Evolutionary conservation across 108 stramenopile genomes (phyloP).

Genomic region (Mediolabrus comicus): DNA sequence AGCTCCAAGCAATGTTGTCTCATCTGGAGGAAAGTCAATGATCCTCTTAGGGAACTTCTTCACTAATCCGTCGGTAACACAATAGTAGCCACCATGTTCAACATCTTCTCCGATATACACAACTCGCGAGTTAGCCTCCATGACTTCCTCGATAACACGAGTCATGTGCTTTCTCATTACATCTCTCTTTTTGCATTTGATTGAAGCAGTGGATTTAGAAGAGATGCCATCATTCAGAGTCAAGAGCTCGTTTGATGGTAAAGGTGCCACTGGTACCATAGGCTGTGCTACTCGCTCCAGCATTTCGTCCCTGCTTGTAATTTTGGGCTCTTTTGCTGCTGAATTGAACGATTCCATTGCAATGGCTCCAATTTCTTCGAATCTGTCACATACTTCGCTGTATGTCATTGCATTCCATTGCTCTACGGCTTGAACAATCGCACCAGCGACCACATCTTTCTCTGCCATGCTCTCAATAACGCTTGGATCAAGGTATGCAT

Average conservation of each 20-base stretch:
- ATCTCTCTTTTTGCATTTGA: constrained; percentile 41
- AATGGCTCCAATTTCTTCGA: constrained; percentile 51
- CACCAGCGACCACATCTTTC: constrained; percentile 50
- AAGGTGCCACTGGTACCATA: constrained; percentile 30
- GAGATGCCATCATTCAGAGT: background rate
- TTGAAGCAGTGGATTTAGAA: background rate
- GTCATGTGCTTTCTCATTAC: constrained; percentile 89
- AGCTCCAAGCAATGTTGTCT: constrained; percentile 82
- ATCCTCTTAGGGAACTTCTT: constrained; percentile 61
- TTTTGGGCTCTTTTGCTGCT: constrained; percentile 75
- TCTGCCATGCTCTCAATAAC: constrained; percentile 48
- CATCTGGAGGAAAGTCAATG: constrained; percentile 88
- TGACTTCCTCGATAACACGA: constrained; percentile 57
- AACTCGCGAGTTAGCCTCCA: constrained; percentile 51
- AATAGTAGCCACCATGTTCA: constrained; percentile 86
- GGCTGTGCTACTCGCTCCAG: constrained; percentile 57
- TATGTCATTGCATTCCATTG: constrained; percentile 49
- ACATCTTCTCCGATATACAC: constrained; percentile 90
- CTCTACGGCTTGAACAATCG: constrained; percentile 58
- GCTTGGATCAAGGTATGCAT: constrained; percentile 58
- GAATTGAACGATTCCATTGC: constrained; percentile 50
- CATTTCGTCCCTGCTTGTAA: constrained; percentile 60
- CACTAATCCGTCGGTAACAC: constrained; percentile 78
- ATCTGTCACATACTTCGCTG: constrained; percentile 47
- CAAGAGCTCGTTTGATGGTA: constrained; percentile 10